Evolutionary conservation across 2,329 filamentous ascomycete species (phyloP), one percentile per base, ranked within the genome.

Genomic region (Colletotrichum destructivum): DNA sequence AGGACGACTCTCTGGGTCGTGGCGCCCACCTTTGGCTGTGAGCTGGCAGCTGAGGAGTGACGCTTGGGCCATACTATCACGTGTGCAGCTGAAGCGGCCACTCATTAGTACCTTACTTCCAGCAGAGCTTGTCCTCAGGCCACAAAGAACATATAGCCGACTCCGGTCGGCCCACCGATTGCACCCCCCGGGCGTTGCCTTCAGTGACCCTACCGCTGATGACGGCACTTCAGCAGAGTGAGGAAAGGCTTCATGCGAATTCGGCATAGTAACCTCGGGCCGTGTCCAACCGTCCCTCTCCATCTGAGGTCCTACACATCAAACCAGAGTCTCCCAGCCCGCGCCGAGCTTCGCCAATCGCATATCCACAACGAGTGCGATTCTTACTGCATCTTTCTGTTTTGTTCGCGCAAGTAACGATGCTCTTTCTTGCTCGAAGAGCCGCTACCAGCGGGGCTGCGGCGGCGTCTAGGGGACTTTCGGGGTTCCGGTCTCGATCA

Each of bases 201-300:
- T 40, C 46, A 51, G 21, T n/a, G 31, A 9, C 47, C 18, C n/a
- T 42, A 38, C 16, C 21, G 42, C 35, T 62, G 64, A 71, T 71
- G 69, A 71, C 69, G 69, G 64, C 69, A 68, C 69, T 46, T 51
- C 21, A 23, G 46, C 54, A 66, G 49, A 44, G 35, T 62, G 62
- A 67, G 42, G 59, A 63, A 38, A 63, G 46, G 59, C 66, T 60
- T 72, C 69, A 60, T 72, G 69, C 65, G 69, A 72, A 47, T 31
- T 69, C 65, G 69, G 69, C 69, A 47, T 55, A 63, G 59, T 72
- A 60, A 72, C 81, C 81, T 83, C 81, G 81, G 81, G 79, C 81
- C 81, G 81, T 78, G 72, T 78, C 77, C 78, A 83, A 74, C 81
- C 81, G 81, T 66, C 46, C 35, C 42, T 68, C 42, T 8, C 16